Evolutionary conservation across 306 rosid species (phyloP).

Genomic region (Arachis stenosperma): DNA sequence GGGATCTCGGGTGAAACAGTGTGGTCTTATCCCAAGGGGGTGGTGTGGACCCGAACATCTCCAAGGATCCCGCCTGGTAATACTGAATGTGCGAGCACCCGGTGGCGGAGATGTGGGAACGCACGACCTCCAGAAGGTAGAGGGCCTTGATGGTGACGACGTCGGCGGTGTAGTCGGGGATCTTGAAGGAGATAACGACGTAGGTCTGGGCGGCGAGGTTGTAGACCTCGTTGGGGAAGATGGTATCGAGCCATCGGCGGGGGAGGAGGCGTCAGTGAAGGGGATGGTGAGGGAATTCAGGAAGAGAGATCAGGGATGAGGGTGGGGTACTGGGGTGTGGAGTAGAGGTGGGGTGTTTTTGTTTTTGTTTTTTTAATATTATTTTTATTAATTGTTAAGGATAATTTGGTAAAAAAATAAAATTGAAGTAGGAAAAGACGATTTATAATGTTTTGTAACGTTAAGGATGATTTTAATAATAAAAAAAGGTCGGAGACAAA

Average conservation of each 20-base stretch:
- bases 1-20: constrained; percentile 54
- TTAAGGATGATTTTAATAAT: too few relatives aligned
- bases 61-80: constrained; percentile 95
- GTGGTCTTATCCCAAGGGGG: constrained; percentile 86
- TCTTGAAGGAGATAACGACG: constrained; percentile 96
- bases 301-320: too few relatives aligned
- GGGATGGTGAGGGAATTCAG: too few relatives aligned
- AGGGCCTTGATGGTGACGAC: constrained; percentile 95
- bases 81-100: constrained; percentile 71
- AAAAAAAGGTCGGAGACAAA: too few relatives aligned
- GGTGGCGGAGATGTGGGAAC: constrained; percentile 80
- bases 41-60: constrained; percentile 91
- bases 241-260: constrained; percentile 93
- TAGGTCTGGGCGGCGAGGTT: constrained; percentile 98
- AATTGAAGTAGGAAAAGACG: too few relatives aligned
- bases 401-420: too few relatives aligned
- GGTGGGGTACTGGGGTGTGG: too few relatives aligned
- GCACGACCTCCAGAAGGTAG: constrained; percentile 89
- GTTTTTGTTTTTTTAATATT: too few relatives aligned
- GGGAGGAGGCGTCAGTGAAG: constrained; percentile 95
- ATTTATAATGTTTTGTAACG: too few relatives aligned
- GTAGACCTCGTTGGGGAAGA: constrained; percentile 93
- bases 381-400: too few relatives aligned
- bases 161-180: constrained; percentile 97
- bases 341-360: too few relatives aligned